Percentiles rank a stretch among this genome's conserved stretches.
phyloP scores from a whole-genome alignment of 495 filamentous ascomycete species.

The Platismatia glauca region DNA sequence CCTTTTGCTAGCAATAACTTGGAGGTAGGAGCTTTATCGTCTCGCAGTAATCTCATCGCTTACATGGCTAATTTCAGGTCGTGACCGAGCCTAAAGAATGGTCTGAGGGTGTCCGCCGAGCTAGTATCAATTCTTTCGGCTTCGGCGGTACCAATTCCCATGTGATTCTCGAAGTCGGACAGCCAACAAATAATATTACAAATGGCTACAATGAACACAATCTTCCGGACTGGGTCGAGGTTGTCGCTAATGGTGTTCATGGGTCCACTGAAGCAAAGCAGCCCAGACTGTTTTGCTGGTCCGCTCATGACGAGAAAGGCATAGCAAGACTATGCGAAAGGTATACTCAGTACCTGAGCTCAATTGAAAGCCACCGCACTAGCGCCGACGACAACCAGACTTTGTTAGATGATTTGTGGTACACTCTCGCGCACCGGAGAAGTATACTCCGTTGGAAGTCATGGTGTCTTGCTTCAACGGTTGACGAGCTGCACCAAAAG shows the following conservation, averaged over 20 bases:
- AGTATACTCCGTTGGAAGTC: neutral
- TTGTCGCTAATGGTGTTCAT: neutral
- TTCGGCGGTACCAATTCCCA: constrained; percentile 51
- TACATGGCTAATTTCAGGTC: neutral
- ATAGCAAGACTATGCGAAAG: neutral
- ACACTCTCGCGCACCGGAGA: constrained; percentile 5
- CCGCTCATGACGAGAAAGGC: neutral
- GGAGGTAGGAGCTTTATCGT: neutral
- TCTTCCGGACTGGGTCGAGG: constrained; percentile 1
- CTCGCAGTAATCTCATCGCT: neutral
- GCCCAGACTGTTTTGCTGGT: constrained; percentile 3
- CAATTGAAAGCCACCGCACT: neutral
- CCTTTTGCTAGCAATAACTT: constrained; percentile 2
- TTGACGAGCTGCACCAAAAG: neutral
- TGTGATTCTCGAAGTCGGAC: constrained; percentile 32
- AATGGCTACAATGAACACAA: constrained; percentile 18
- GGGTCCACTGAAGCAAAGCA: neutral
- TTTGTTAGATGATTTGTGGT: neutral
- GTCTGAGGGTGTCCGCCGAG: constrained; percentile 34
- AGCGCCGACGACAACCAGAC: neutral
- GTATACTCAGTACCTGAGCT: neutral
- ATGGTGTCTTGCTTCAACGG: neutral
- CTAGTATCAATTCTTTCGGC: constrained; percentile 53
- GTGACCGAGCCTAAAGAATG: neutral
- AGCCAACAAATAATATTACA: constrained; percentile 12